Evolutionary conservation across 805 yeast species (phyloP).

Genomic region (Candida yuanshanica): DNA sequence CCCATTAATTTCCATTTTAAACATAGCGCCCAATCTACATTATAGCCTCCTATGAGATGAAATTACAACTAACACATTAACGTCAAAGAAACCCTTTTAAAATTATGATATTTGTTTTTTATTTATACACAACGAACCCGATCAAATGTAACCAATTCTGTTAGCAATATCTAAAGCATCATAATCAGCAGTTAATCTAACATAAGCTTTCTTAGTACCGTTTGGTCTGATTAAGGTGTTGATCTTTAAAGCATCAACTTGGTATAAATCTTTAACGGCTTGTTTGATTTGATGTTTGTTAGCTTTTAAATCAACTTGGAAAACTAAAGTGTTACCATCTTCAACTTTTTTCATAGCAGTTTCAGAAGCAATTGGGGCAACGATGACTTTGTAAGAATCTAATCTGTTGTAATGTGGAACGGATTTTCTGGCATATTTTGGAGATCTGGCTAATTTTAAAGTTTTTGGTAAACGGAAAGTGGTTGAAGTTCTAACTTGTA

Average conservation of each 20-base stretch:
- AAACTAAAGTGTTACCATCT: conserved; percentile 98
- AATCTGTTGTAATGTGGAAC: conserved; percentile 97
- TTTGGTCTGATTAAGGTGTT: conserved; percentile 98
- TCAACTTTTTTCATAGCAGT: conserved; percentile 99
- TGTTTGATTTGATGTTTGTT: conserved; percentile 98
- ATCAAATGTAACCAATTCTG: conserved; percentile 98
- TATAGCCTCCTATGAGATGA: too few species aligned
- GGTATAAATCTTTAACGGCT: conserved; percentile 97
- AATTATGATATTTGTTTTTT: conserved; percentile 4
- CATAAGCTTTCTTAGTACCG: conserved; percentile 99
- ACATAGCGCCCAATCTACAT: too few species aligned
- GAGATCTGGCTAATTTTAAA: conserved; percentile 86
- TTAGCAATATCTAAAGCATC: conserved; percentile 99
- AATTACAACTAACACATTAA: background rate
- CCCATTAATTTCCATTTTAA: too few species aligned
- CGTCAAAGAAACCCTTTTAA: conserved; percentile 2
- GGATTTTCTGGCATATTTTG: conserved; percentile 92
- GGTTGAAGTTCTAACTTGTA: conserved; percentile 91
- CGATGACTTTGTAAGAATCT: conserved; percentile 92
- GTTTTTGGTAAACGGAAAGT: conserved; percentile 98
- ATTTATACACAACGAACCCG: conserved; percentile 18
- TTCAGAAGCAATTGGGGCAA: conserved; percentile 95
- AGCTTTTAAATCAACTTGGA: conserved; percentile 95
- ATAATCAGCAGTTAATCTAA: conserved; percentile 97
- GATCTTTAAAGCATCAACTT: conserved; percentile 88